Evolutionary conservation across 441 rosid species (phyloP).

Genomic region (Cnidoscolus chayamansa): DNA sequence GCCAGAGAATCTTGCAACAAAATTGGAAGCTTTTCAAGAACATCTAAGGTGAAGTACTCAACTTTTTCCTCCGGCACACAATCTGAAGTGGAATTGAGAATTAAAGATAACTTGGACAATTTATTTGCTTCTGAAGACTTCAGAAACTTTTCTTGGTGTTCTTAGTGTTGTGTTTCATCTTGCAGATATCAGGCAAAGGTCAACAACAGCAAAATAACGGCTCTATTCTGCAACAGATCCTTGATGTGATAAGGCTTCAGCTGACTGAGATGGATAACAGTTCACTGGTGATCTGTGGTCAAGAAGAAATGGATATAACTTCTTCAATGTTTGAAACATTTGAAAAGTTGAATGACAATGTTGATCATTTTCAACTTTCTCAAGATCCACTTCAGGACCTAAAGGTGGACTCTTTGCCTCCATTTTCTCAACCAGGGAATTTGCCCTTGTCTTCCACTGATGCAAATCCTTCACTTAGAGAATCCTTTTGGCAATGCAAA

Average conservation of each 20-base stretch:
- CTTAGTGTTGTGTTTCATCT: conserved; percentile 18
- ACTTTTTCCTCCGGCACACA: conserved; percentile 26
- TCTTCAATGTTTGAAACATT: conserved; percentile 21
- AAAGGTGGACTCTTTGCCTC: conserved; percentile 38
- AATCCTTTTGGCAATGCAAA: conserved; percentile 69
- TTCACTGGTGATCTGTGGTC: conserved; percentile 22
- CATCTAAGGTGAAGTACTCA: conserved; percentile 26
- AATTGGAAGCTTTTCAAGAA: conserved; percentile 25
- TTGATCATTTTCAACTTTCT: conserved; percentile 27
- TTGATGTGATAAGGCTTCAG: conserved; percentile 59
- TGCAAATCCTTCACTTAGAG: conserved; percentile 43
- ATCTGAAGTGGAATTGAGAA: conserved; percentile 31
- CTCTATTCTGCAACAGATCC: conserved; percentile 66
- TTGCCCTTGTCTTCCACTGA: conserved; percentile 44
- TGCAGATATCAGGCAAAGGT: conserved; percentile 33
- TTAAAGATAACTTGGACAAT: conserved; percentile 14
- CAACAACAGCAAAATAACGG: conserved; percentile 40
- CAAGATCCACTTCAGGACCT: conserved; percentile 38
- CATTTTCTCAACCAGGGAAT: conserved; percentile 45
- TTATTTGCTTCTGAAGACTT: not conserved
- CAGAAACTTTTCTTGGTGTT: not conserved
- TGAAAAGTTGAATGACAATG: conserved; percentile 25
- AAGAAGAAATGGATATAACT: conserved; percentile 31
- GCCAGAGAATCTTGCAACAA: conserved; percentile 25
- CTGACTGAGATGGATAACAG: conserved; percentile 35